Evolutionary conservation across 2,329 filamentous ascomycete species (phyloP).

Genomic region (Blastomyces gilchristii): DNA sequence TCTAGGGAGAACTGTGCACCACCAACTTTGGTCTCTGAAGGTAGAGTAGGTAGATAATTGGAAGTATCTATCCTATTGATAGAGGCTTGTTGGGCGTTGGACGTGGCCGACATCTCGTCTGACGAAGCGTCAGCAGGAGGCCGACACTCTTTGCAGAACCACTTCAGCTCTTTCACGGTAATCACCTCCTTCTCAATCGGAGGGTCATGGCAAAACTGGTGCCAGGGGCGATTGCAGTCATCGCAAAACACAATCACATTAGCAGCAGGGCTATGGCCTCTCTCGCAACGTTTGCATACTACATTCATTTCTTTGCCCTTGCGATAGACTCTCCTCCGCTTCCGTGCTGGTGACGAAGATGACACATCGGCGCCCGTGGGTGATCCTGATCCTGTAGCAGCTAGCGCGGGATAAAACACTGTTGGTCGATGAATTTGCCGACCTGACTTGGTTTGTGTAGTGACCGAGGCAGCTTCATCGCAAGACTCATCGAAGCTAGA

Average conservation of each 20-base stretch:
- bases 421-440: slow-evolving; percentile 55
- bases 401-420: slow-evolving; percentile 45
- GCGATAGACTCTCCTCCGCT: slow-evolving; percentile 45
- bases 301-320: slow-evolving; percentile 35
- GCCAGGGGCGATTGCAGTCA: slow-evolving; percentile 67
- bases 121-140: slow-evolving; percentile 17
- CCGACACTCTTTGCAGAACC: slow-evolving; percentile 58
- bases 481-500: slow-evolving; percentile 33
- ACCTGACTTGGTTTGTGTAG: slow-evolving; percentile 65
- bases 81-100: neutral
- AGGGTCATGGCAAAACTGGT: slow-evolving; percentile 72
- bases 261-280: slow-evolving; percentile 58
- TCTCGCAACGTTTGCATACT: slow-evolving; percentile 61
- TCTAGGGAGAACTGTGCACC: slow-evolving; percentile 22
- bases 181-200: slow-evolving; percentile 61
- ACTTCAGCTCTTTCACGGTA: slow-evolving; percentile 54
- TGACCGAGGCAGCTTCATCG: slow-evolving; percentile 43
- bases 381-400: slow-evolving; percentile 13
- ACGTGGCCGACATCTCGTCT: neutral
- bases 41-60: slow-evolving; percentile 18
- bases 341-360: slow-evolving; percentile 28
- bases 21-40: slow-evolving; percentile 21
- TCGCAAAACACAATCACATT: slow-evolving; percentile 84
- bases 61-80: slow-evolving; percentile 16
- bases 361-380: slow-evolving; percentile 19